phyloP scores from a whole-genome alignment of 306 rosid species.

The Cucumis melo region DNA sequence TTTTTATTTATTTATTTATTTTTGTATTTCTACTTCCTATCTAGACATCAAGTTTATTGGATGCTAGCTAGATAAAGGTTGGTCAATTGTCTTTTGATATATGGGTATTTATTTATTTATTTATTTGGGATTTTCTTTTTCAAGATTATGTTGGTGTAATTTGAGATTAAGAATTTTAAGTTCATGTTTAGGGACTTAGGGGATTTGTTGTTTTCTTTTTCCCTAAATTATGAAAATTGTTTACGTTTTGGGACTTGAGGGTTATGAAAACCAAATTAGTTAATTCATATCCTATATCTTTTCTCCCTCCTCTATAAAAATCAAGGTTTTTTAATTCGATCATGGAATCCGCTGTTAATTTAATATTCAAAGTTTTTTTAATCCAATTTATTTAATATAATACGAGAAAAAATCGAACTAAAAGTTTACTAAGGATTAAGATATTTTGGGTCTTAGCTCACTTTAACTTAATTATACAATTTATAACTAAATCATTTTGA shows the following conservation, averaged over 20 bases:
- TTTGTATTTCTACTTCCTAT: background rate
- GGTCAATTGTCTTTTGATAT: background rate
- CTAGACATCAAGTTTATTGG: background rate
- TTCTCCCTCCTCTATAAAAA: no score
- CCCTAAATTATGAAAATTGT: background rate
- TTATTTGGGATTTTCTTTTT: background rate
- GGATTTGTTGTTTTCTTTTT: background rate
- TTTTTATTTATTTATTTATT: background rate
- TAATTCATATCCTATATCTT: no score
- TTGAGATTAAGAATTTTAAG: background rate
- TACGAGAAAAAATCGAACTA: no score
- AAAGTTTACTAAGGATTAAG: no score
- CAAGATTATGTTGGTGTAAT: background rate
- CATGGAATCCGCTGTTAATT: no score
- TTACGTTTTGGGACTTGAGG: no score
- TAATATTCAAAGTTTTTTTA: no score
- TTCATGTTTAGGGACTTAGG: background rate
- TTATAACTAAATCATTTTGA: no score
- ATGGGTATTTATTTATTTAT: background rate
- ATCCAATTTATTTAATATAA: no score
- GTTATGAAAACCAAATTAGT: no score
- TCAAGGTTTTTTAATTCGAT: no score
- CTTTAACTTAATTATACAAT: background rate
- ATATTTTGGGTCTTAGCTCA: no score
- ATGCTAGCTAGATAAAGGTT: background rate